Evolutionary conservation across 495 filamentous ascomycete species (phyloP), one percentile per base, ranked within the genome.

Genomic region (Annulohypoxylon bovei): DNA sequence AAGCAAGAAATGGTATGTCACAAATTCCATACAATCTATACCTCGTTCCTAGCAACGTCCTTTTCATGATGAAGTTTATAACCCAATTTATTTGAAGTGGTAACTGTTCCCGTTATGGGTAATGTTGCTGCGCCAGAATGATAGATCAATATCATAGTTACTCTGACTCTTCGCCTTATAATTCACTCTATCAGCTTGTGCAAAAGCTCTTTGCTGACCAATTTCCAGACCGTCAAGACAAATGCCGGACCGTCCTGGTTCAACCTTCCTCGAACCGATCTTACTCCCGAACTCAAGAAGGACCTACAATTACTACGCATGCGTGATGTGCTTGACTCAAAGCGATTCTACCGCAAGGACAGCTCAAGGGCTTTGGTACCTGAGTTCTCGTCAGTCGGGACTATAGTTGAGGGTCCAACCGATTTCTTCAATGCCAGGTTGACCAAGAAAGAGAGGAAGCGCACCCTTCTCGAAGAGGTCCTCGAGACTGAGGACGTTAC

Each of bases 291-390:
- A 71, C 82, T 97, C 20, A 95, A 93, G 77, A 86, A 92, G 59
- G 96, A 98, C 76, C 78, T 98, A 4, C 92, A 97, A 75, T 80
- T 97, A 3, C 78, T 98, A 59, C 88, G 90, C 57, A 94, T 98
- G 92, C 90, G 95, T 66, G 89, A 89, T 58, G 92, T 97, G 6
- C 84, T 97, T 3, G 95, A 97, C 65, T 89, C 93, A 4, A 94
- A 98, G 75, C 86, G 94, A 58, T 91, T 93, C 74, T 98, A 98
- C 84, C 95, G 94, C 75, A 97, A 97, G 78, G 88, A 85, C 59
- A 77, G 61, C 37, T 83, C 84, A 28, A 91, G 90, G 79, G 79
- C 82, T 56, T 77, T 85, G 42, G 76, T 90, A 2, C 95, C 95
- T 6, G 85, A 93, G 63, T 98, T 89, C 76, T 94, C 90, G 25